phyloP scores from a whole-genome alignment of 2,329 filamentous ascomycete species.

The Trichoderma sp. region DNA sequence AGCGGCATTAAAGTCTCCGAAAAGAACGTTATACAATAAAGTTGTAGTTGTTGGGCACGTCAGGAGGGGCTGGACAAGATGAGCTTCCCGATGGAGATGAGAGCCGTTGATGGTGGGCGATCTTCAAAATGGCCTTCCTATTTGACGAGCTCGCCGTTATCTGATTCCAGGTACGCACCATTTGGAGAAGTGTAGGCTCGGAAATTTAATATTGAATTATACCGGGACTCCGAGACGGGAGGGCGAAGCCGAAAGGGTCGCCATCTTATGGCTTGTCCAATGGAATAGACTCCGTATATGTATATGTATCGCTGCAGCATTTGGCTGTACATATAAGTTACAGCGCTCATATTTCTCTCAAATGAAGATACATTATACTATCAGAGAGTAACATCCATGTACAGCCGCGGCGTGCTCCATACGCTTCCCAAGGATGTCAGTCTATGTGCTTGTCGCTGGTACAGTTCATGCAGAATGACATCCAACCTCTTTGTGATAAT shows the following conservation, averaged over 20 bases:
- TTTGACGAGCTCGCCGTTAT: not conserved
- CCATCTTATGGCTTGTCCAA: not conserved
- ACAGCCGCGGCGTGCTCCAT: not conserved
- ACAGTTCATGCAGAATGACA: not conserved
- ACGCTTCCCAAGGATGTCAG: not conserved
- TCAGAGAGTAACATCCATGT: not conserved
- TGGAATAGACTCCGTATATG: not conserved
- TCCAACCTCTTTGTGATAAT: not conserved
- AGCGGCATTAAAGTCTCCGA: not conserved
- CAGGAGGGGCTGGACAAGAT: not conserved
- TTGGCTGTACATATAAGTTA: not conserved
- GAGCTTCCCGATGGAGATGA: slow-evolving; percentile 15
- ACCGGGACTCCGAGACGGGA: not conserved
- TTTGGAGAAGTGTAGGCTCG: not conserved
- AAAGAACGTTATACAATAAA: not conserved
- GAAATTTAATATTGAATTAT: not conserved
- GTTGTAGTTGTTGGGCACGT: not conserved
- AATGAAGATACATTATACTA: not conserved
- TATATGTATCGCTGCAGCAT: not conserved
- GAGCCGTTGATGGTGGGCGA: not conserved
- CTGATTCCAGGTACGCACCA: not conserved
- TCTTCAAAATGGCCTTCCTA: slow-evolving; percentile 8
- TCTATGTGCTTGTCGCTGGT: not conserved
- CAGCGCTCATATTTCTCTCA: not conserved
- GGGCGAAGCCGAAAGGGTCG: not conserved